Base-by-base conservation (phyloP, 1,284 basidiomycete genomes). In the Moesziomyces aphidis region DNA sequence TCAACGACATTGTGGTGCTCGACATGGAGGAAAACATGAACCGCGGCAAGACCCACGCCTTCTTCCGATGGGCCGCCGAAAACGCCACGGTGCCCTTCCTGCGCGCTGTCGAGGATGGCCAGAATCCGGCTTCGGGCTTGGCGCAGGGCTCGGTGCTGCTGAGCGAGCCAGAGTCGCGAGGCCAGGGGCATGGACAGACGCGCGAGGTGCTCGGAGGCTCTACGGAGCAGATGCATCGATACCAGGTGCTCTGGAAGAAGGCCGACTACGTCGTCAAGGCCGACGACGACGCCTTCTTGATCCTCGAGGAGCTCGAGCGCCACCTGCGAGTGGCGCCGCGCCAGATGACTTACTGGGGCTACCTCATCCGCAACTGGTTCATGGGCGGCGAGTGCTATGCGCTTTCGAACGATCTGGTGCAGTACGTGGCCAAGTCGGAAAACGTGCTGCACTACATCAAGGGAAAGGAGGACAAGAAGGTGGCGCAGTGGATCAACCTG, bases 351-450 rank as follows among this genome's bases (percentile, higher is more conserved):
- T 80, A 83, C 55, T 84, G 83, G 83, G 83, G 83, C 55, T 84
- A 98, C 85, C 90, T 97, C 39, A 92, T 98, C 50, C 94, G 94
- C 73, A 93, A 95, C 81, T 88, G 88, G 59, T 98, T 98, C 86
- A 98, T 99, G 95, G 96, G 90, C 5, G 96, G 96, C 23, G 95
- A 99, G 85, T 86, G 94, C 65, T 99, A 99, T 85, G 95, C 91
- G 10, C 87, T 99, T 28, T 95, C 93, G 55, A 93, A 91, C 88
- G 92, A 92, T 83, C 87, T 99, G 58, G 93, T 95, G n/a, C 88
- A 92, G 68, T 98, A 93, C 90, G 88, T 95, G 15, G 90, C 94
- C 24, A 89, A 88, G 39, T 92, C 94, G 61, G 88, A 90, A 9
- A 86, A 87, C 9, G 88, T 96, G 19, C 90, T 90, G 73, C 86